These are phyloP conservation scores for Cercospora citrullina DNA, from an alignment of 2,329 filamentous ascomycete species.

Conservation along the genomic window DNA sequence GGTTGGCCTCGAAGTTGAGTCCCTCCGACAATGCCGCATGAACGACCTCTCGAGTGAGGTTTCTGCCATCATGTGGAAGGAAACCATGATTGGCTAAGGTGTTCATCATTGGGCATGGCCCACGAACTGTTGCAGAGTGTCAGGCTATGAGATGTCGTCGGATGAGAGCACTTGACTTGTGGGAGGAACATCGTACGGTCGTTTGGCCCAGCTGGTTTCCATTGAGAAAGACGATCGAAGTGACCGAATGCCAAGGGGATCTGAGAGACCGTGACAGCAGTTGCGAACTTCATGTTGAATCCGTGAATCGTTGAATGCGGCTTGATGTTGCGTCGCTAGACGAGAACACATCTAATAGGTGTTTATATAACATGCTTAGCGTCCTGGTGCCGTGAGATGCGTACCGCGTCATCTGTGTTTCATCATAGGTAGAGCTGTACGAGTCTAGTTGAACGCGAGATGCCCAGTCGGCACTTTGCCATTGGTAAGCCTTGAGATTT, in stretches of 20 bases:
- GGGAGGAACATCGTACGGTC: background rate
- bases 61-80: constrained; percentile 26
- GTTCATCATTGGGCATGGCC: constrained; percentile 19
- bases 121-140: constrained; percentile 1
- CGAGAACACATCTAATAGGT: background rate
- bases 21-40: constrained; percentile 23
- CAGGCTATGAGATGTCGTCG: background rate
- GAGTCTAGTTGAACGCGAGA: background rate
- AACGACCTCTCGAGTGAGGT: constrained; percentile 24
- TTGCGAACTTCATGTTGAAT: background rate
- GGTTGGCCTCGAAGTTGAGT: constrained; percentile 25
- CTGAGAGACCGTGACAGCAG: background rate
- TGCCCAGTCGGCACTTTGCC: background rate
- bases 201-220: constrained; percentile 9
- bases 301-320: background rate
- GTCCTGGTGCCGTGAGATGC: background rate
- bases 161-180: background rate
- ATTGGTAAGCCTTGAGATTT: background rate
- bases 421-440: background rate
- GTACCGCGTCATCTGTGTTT: background rate
- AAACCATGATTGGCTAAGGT: constrained; percentile 28
- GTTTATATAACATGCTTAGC: background rate
- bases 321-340: background rate
- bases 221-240: background rate
- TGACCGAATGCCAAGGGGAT: background rate